Evolutionary conservation across 345 rosid genomes (phyloP).

Genomic region (Ceriops tagal): DNA sequence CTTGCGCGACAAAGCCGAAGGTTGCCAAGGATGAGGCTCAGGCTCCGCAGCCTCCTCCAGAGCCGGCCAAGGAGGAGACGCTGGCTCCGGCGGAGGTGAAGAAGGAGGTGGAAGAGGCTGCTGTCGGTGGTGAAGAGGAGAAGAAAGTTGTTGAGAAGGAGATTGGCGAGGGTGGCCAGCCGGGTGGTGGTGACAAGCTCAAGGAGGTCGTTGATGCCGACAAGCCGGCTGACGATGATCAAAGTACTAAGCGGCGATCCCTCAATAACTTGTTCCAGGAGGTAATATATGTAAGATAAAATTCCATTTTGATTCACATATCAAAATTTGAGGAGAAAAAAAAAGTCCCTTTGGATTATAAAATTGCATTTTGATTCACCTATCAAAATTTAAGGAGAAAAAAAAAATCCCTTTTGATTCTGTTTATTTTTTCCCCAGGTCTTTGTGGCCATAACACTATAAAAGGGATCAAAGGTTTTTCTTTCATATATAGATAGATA

Average conservation of each 20-base stretch:
- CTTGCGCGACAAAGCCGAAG: conserved; percentile 50
- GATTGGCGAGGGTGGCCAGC: not conserved
- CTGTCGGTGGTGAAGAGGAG: conserved; percentile 22
- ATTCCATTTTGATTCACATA: too few relatives aligned
- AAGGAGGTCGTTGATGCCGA: conserved; percentile 21
- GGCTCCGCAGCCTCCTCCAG: conserved; percentile 19
- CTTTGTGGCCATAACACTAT: too few relatives aligned
- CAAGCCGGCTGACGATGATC: conserved; percentile 23
- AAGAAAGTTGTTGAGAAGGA: conserved; percentile 23
- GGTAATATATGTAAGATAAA: conserved; percentile 8
- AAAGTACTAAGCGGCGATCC: conserved; percentile 30
- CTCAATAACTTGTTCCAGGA: conserved; percentile 42
- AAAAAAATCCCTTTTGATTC: too few relatives aligned
- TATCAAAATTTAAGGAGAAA: too few relatives aligned
- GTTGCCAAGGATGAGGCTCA: conserved; percentile 32
- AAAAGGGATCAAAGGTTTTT: too few relatives aligned
- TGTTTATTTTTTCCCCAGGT: too few relatives aligned
- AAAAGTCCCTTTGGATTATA: too few relatives aligned
- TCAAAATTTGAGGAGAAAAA: too few relatives aligned
- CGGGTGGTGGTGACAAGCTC: not conserved
- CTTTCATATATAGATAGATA: too few relatives aligned
- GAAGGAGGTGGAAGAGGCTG: conserved; percentile 7
- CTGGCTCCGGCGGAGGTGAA: conserved; percentile 3
- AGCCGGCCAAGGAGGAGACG: conserved; percentile 15
- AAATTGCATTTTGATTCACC: too few relatives aligned